Evolutionary conservation across 805 yeast genomes (phyloP), one percentile per base, ranked within the genome.

Genomic region (Grigorovia yakushimaensis): DNA sequence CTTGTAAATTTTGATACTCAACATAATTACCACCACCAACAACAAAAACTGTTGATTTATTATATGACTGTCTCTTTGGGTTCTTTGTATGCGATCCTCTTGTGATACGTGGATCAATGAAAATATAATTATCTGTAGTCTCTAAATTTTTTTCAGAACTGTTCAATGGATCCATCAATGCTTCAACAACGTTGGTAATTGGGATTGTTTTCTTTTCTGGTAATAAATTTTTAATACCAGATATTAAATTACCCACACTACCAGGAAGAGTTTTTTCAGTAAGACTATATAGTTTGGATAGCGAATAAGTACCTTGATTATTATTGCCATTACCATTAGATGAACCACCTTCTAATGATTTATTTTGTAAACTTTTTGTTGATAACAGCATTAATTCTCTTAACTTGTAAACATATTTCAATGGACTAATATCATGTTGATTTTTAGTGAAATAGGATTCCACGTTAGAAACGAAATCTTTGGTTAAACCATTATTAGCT

Each of bases 11-110:
- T 50, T 89, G 94, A 62, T 91, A 93, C 68, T 93, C 99, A 52
- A 86, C 69, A 62, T 88, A 93, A 65, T 87, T 89, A 43, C 98
- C 98, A 35, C 98, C 98, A 22, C 98, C 99, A 47, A 93, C 89
- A 45, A 89, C 87, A 64, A 93, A 93, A 19, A 93, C 95, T 44
- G 87, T 70, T 1, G 94, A 79, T 54, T 88, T 93, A 49, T 79
- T 80, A 64, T 86, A 88, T 10, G 82, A 71, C 54, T 82, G 85
- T 60, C 95, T 79, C 64, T 80, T 84, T 37, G 97, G 97, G 36
- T 89, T 91, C 56, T 84, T 81, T 3, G 95, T 81, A 57, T 84
- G 89, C 6, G 94, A 83, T 4, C 98, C 98, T 54, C 98, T 77
- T 2, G 87, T 81, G 42, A 76, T 69, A 56, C 79, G 81, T 24